phyloP scores from a whole-genome alignment of 108 stramenopile genomes.

The Skeletonema grethae region DNA sequence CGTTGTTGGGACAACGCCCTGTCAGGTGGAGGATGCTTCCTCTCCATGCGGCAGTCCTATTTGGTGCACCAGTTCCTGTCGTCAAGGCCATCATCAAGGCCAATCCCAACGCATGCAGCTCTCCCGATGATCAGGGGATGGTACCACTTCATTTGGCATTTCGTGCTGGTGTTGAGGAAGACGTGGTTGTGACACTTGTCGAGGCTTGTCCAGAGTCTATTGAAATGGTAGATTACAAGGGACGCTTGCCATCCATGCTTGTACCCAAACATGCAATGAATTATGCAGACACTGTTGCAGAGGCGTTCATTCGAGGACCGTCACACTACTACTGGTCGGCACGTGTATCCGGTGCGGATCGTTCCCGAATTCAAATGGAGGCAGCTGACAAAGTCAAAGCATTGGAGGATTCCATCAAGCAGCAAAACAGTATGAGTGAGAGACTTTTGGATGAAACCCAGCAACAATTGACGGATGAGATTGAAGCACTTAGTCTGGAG shows the following conservation, averaged over 20 bases:
- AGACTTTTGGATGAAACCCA: constrained; percentile 18
- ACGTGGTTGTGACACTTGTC: constrained; percentile 65
- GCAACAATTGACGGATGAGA: constrained; percentile 22
- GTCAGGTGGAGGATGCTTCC: constrained; percentile 78
- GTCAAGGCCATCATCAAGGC: constrained; percentile 55
- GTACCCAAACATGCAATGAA: constrained; percentile 28
- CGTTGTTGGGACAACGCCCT: constrained; percentile 16
- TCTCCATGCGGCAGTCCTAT: constrained; percentile 73
- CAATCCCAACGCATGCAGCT: constrained; percentile 52
- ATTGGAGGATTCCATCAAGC: constrained; percentile 13
- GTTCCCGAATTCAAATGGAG: constrained; percentile 4
- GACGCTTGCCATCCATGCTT: constrained; percentile 30
- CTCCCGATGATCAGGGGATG: constrained; percentile 81
- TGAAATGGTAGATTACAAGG: constrained; percentile 29
- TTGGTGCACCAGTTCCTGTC: constrained; percentile 57
- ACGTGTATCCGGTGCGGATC: constrained; percentile 27
- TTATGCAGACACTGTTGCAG: constrained; percentile 34
- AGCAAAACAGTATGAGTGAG: constrained; percentile 9
- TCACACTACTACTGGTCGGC: constrained; percentile 40
- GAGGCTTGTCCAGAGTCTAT: constrained; percentile 74
- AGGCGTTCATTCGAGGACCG: constrained; percentile 35
- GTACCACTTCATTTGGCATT: constrained; percentile 74
- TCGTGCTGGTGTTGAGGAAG: constrained; percentile 61
- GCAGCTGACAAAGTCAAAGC: constrained; percentile 9
- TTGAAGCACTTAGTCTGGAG: constrained; percentile 26